Conservation (phyloP, 257 asterid species). For the Vinca minor region DNA sequence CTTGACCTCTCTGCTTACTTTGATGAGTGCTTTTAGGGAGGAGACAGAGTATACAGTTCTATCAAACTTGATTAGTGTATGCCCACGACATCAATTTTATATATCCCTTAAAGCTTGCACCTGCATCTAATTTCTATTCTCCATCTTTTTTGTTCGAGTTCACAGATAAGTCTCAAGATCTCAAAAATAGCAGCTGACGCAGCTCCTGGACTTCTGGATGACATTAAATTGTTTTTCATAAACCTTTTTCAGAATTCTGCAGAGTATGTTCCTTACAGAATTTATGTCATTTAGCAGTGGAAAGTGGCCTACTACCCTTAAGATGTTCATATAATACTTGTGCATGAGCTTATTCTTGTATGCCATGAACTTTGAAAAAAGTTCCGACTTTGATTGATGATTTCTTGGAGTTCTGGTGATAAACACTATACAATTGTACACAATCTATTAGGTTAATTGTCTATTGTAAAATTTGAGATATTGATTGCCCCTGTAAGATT, state of each 20-base stretch:
- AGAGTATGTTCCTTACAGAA: conserved; percentile 50
- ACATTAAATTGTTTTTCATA: conserved; percentile 58
- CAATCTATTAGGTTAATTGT: background rate
- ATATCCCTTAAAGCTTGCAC: conserved; percentile 3
- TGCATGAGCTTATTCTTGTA: too few species aligned
- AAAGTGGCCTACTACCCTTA: background rate
- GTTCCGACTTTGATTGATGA: too few species aligned
- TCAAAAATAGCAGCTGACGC: conserved; percentile 69
- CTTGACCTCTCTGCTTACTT: conserved; percentile 62
- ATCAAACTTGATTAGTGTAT: conserved; percentile 66
- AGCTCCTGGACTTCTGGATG: conserved; percentile 53
- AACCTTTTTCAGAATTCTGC: conserved; percentile 81
- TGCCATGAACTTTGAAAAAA: too few species aligned
- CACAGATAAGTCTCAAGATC: conserved; percentile 67
- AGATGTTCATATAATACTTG: background rate
- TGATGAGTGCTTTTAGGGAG: conserved; percentile 82
- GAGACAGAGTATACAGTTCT: conserved; percentile 73
- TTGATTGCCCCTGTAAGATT: background rate
- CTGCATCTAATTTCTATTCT: conserved; percentile 7
- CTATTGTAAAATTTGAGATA: background rate
- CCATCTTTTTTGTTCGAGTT: conserved; percentile 12
- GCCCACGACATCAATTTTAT: conserved; percentile 20
- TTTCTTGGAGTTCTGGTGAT: background rate
- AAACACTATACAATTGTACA: background rate
- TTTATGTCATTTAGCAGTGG: conserved; percentile 1